A percentile compares a stretch with the other conserved stretches of the same genome.
Evolutionary conservation across 2,329 filamentous ascomycete genomes (phyloP).

Genomic region (Leptographium procerum): DNA sequence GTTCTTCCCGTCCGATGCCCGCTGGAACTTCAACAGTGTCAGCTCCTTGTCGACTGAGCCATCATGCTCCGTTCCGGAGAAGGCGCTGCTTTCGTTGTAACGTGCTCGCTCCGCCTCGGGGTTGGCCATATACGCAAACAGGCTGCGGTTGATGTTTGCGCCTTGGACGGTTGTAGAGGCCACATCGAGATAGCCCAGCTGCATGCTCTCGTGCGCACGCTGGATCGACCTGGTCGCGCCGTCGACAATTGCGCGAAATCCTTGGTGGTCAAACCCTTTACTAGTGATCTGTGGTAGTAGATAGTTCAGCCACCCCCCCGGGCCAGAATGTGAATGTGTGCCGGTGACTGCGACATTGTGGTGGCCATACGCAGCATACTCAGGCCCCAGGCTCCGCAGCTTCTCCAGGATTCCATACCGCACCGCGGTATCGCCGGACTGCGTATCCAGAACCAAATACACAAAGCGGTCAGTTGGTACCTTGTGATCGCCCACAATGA

Average conservation of each 20-base stretch:
- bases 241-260: constrained; percentile 77
- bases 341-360: constrained; percentile 81
- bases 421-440: constrained; percentile 77
- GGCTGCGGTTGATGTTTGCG: constrained; percentile 74
- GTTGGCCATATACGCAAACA: constrained; percentile 76
- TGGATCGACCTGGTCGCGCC: constrained; percentile 70
- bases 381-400: constrained; percentile 53
- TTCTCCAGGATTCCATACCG: constrained; percentile 71
- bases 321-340: constrained; percentile 82
- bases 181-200: constrained; percentile 53
- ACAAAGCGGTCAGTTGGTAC: constrained; percentile 61
- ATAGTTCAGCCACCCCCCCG: constrained; percentile 87
- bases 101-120: constrained; percentile 57
- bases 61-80: constrained; percentile 33
- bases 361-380: constrained; percentile 64
- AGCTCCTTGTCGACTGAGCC: constrained; percentile 56
- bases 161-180: constrained; percentile 50
- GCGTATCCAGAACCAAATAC: constrained; percentile 78
- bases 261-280: constrained; percentile 73
- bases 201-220: constrained; percentile 53
- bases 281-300: constrained; percentile 81
- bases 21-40: constrained; percentile 64
- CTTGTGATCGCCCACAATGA: constrained; percentile 64
- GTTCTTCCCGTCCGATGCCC: constrained; percentile 58
- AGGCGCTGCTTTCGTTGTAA: constrained; percentile 41